Conservation (phyloP, 495 filamentous ascomycete genomes). For the Neurospora sp. region DNA sequence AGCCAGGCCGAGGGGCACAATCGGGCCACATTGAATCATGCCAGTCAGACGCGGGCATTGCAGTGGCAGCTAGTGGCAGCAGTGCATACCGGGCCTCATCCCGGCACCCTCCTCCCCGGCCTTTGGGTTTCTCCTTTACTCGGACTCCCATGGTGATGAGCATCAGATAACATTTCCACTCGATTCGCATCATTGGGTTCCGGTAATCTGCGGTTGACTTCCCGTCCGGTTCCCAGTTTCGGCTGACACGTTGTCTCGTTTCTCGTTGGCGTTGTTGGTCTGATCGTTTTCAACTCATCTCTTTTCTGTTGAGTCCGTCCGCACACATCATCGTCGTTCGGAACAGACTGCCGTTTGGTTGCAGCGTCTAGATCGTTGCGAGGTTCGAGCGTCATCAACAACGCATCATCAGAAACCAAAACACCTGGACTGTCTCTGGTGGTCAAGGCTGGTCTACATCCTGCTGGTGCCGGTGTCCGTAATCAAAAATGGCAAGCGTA, state of each 20-base stretch:
- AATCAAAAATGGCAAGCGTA: not conserved
- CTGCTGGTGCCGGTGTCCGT: not conserved
- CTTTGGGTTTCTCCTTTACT: not conserved
- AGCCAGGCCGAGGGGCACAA: constrained; percentile 8
- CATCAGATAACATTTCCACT: not conserved
- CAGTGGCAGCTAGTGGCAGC: not conserved
- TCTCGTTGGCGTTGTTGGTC: not conserved
- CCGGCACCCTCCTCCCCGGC: not conserved
- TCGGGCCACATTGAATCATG: constrained; percentile 27
- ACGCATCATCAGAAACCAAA: not conserved
- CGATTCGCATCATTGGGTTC: not conserved
- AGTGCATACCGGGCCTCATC: not conserved
- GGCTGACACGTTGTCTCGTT: not conserved
- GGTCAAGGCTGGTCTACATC: not conserved
- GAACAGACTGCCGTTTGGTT: not conserved
- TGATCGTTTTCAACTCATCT: not conserved
- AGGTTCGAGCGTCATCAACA: not conserved
- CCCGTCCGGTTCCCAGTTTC: not conserved
- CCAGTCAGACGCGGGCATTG: constrained; percentile 4
- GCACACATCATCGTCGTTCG: not conserved
- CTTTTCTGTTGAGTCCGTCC: not conserved
- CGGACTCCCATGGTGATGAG: not conserved
- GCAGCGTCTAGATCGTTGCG: not conserved
- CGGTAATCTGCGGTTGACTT: not conserved
- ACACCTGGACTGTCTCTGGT: not conserved